Conservation (phyloP, 805 yeast species). For the Yamadazyma sp. region DNA sequence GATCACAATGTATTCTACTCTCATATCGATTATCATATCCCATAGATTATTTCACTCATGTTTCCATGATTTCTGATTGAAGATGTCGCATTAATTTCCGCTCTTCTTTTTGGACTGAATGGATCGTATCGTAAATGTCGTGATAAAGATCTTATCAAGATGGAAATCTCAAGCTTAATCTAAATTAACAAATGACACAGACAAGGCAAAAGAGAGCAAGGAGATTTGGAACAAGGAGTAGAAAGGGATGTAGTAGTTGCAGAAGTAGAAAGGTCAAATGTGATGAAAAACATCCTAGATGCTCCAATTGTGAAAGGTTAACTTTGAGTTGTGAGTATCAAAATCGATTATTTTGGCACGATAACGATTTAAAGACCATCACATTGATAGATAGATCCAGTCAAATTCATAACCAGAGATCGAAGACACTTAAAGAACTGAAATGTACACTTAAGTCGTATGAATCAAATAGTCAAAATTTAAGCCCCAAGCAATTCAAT, state of each 20-base stretch:
- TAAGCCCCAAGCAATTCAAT: conserved; percentile 10
- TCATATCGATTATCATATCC: too few species aligned
- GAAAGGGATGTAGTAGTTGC: conserved; percentile 17
- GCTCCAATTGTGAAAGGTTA: conserved; percentile 26
- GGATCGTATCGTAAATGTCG: too few species aligned
- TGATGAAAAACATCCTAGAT: conserved; percentile 27
- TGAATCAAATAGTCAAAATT: conserved; percentile 7
- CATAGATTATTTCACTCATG: too few species aligned
- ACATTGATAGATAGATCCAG: conserved; percentile 35
- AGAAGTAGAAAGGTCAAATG: conserved; percentile 16
- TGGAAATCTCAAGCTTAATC: too few species aligned
- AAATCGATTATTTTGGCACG: conserved; percentile 29
- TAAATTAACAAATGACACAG: too few species aligned
- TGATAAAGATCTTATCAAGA: too few species aligned
- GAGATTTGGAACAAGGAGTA: conserved; percentile 16
- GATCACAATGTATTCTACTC: too few species aligned
- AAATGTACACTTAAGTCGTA: conserved; percentile 11
- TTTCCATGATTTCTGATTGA: too few species aligned
- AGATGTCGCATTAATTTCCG: too few species aligned
- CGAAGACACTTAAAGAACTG: conserved; percentile 6
- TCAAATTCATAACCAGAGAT: conserved; percentile 9
- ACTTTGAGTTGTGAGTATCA: conserved; percentile 18
- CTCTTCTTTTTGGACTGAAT: too few species aligned
- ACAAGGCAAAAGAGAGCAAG: conserved; percentile 7
- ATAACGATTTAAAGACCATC: conserved; percentile 32